These are phyloP conservation scores for Conoideocrella luteorostrata DNA, from an alignment of 2,329 filamentous ascomycete genomes.

Conservation along the genomic window DNA sequence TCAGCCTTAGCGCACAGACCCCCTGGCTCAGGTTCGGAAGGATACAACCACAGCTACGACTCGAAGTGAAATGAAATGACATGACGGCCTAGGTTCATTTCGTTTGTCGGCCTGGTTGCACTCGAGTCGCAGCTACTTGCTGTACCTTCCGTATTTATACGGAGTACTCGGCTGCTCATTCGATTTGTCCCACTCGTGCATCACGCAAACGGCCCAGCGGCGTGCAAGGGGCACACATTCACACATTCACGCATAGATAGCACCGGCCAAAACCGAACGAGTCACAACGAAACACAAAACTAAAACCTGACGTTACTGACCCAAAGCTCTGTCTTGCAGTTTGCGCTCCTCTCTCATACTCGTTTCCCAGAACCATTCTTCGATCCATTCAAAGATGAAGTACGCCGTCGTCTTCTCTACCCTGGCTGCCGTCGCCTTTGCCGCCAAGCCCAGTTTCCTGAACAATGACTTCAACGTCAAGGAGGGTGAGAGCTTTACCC, in stretches of 20 bases:
- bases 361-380: neutral
- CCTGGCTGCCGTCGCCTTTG: slow-evolving; percentile 20
- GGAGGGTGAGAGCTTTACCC: slow-evolving; percentile 25
- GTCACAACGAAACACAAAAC: neutral
- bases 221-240: too few species aligned
- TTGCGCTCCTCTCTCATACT: neutral
- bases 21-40: too few species aligned
- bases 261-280: too few species aligned
- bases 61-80: too few species aligned
- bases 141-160: too few species aligned
- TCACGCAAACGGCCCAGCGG: too few species aligned
- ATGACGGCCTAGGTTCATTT: too few species aligned
- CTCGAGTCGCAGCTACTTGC: neutral
- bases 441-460: slow-evolving; percentile 25
- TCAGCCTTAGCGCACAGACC: neutral
- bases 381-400: slow-evolving; percentile 27
- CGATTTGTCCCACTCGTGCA: too few species aligned
- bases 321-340: neutral
- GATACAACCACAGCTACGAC: too few species aligned
- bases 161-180: too few species aligned
- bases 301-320: neutral
- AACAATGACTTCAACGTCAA: slow-evolving; percentile 24
- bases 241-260: too few species aligned
- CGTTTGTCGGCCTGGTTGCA: too few species aligned
- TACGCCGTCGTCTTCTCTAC: slow-evolving; percentile 24